Evolutionary conservation across 73 alveolate genomes (phyloP), one percentile per base, ranked within the genome.

Genomic region (Tetrahymena borealis): DNA sequence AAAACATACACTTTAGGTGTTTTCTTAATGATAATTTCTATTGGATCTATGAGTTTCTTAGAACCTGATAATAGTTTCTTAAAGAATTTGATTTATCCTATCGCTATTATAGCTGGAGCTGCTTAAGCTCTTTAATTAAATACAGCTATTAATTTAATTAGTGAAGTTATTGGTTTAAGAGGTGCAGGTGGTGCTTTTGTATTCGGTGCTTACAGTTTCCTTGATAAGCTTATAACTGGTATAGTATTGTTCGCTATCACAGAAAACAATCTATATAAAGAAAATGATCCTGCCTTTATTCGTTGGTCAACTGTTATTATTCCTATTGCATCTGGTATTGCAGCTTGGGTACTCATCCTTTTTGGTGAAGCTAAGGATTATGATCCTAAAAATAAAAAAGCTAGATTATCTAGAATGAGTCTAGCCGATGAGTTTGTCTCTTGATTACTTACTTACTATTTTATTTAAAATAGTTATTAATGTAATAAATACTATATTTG

Each of bases 151-250:
- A 94, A 95, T 41, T 40, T 94, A 12, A 96, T 96, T 38, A 94
- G 97, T 77, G 99, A 97, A 93, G 99, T 97, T 20, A 97, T 97
- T 40, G 99, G 99, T 11, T 78, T 94, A 18, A 95, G 93, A 40
- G 98, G 96, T 32, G 91, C 95, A 16, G 95, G 97, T 78, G 95
- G 97, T 16, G 99, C 99, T 5, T 97, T 97, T 91, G 99, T 97
- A 13, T 97, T 94, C 91, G 99, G 99, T 10, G 96, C 97, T 18
- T 97, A 97, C 91, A 79, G 97, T 31, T 94, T 97, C 91, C 94
- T 97, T 11, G 99, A 97, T 91, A 97, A 97, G 92, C 39, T 97
- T 37, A 38, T 96, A 0, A 92, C 95, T 85, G 99, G 99, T 28
- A 90, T 94, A 11, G 94, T 39, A 10, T 93, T 93, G n/a, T 93